phyloP scores from a whole-genome alignment of 768 basidiomycete species.

The Xerocomus potaroensis region DNA sequence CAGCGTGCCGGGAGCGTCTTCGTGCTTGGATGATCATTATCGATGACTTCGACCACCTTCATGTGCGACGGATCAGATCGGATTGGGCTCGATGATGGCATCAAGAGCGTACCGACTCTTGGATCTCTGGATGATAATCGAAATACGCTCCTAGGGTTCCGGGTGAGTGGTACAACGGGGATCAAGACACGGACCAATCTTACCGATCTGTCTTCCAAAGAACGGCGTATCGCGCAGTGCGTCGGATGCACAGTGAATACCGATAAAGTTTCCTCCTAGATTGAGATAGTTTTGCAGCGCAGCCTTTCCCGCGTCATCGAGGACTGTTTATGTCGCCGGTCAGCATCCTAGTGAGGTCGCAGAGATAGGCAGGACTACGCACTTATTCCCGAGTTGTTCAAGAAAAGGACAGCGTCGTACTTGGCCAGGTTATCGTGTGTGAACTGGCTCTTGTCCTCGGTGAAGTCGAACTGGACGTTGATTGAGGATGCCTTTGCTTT shows the following conservation, averaged over 20 bases:
- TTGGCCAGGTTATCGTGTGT: conserved; percentile 46
- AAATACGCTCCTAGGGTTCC: conserved; percentile 52
- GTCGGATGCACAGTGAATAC: conserved; percentile 63
- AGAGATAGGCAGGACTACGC: conserved; percentile 11
- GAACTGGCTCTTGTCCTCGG: conserved; percentile 59
- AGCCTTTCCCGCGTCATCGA: conserved; percentile 52
- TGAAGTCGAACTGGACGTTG: conserved; percentile 54
- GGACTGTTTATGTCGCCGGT: conserved; percentile 33
- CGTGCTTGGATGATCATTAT: conserved; percentile 58
- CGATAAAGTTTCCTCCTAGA: conserved; percentile 67
- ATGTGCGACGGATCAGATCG: not conserved
- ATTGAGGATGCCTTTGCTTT: conserved; percentile 42
- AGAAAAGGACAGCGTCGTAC: conserved; percentile 67
- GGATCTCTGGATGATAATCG: conserved; percentile 64
- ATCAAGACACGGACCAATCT: not conserved
- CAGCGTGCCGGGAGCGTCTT: conserved; percentile 48
- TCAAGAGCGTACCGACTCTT: conserved; percentile 50
- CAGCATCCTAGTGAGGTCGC: not conserved
- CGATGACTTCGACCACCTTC: conserved; percentile 57
- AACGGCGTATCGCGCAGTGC: conserved; percentile 54
- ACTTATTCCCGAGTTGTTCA: conserved; percentile 69
- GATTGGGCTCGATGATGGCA: not conserved
- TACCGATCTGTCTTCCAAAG: conserved; percentile 56
- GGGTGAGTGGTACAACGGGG: not conserved
- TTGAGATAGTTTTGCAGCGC: conserved; percentile 65